Evolutionary conservation across 331 rosid species (phyloP).

Genomic region (Erythrophleum ivorense): DNA sequence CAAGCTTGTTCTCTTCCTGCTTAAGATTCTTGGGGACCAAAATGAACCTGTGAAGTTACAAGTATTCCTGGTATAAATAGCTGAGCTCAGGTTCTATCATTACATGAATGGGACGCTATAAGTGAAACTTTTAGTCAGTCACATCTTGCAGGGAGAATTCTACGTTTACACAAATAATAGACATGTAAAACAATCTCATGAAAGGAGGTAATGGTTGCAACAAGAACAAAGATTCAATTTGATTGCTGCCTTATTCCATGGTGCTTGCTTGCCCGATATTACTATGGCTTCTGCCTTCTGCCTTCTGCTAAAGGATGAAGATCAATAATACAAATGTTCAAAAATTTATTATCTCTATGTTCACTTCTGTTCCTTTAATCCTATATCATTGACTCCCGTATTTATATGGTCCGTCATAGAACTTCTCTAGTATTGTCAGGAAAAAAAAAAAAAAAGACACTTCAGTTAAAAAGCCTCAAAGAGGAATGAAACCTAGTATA

Average conservation of each 20-base stretch:
- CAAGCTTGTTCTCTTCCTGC: slow-evolving; percentile 39
- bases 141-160: not conserved
- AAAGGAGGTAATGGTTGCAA: not conserved
- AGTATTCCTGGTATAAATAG: not conserved
- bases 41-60: slow-evolving; percentile 6
- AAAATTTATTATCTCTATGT: no score
- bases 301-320: not conserved
- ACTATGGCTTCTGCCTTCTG: no score
- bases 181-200: not conserved
- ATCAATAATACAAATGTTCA: not conserved
- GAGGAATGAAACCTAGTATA: not conserved
- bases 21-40: slow-evolving; percentile 15
- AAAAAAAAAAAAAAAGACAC: not conserved
- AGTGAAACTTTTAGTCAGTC: slow-evolving; percentile 1
- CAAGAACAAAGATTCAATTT: not conserved
- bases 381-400: no score
- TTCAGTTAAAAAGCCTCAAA: not conserved
- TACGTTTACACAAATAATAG: not conserved
- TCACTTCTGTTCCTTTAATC: no score
- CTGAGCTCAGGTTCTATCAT: slow-evolving; percentile 18
- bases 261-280: not conserved
- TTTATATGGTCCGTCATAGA: no score
- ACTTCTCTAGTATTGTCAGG: no score
- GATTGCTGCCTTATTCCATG: not conserved
- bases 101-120: not conserved